Conservation (phyloP, 768 basidiomycete species). For the Infundibulicybe gibba region DNA sequence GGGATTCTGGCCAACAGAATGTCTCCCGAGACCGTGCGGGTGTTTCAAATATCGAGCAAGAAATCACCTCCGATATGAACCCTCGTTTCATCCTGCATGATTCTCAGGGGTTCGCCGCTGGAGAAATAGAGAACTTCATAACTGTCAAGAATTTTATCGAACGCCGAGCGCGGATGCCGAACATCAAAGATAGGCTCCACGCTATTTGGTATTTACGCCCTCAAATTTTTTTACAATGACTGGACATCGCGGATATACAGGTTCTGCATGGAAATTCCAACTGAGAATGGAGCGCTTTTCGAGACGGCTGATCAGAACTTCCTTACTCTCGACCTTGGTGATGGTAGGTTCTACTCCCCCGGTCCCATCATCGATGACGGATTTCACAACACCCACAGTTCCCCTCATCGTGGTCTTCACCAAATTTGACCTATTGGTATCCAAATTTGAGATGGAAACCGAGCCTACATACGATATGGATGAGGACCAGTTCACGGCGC, state of each 20-base stretch:
- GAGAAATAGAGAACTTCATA: conserved; percentile 17
- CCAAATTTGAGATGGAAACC: conserved; percentile 2
- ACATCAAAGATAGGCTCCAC: conserved; percentile 22
- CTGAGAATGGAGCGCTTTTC: conserved; percentile 15
- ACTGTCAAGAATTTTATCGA: conserved; percentile 20
- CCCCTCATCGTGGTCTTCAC: conserved; percentile 30
- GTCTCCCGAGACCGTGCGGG: too few species aligned
- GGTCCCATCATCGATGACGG: background rate
- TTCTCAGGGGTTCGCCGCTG: conserved; percentile 23
- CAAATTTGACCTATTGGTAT: conserved; percentile 23
- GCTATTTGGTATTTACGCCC: conserved; percentile 19
- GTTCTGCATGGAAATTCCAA: conserved; percentile 25
- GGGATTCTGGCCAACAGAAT: too few species aligned
- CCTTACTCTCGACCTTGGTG: conserved; percentile 13
- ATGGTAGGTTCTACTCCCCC: conserved; percentile 7
- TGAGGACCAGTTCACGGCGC: background rate
- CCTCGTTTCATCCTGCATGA: conserved; percentile 25
- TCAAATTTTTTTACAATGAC: background rate
- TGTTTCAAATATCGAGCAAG: too few species aligned
- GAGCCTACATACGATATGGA: background rate
- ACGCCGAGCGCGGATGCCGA: conserved; percentile 7
- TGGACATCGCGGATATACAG: conserved; percentile 6
- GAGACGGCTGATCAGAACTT: conserved; percentile 22
- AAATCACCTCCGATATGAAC: background rate
- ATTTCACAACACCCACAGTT: conserved; percentile 9